These are phyloP conservation scores for Leishmania turanica DNA, from an alignment of 208 protist species.

Conservation along the genomic window DNA sequence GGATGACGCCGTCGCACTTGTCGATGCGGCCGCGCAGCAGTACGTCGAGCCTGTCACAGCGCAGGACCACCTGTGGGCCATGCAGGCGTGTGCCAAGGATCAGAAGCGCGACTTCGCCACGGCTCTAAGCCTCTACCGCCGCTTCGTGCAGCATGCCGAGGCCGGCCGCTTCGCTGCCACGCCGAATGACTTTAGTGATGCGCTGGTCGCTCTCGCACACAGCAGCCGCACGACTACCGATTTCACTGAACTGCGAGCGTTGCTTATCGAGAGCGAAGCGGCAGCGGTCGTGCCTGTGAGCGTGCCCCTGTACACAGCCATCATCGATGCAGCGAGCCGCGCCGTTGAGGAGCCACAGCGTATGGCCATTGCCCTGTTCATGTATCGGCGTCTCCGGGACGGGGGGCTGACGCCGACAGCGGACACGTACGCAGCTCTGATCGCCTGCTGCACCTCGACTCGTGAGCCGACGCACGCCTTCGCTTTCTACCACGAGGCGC, in stretches of 20 bases:
- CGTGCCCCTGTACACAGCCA: slow-evolving; percentile 73
- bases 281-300: slow-evolving; percentile 63
- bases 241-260: slow-evolving; percentile 59
- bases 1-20: slow-evolving; percentile 57
- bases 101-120: slow-evolving; percentile 59
- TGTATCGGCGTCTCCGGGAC: slow-evolving; percentile 84
- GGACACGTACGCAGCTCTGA: slow-evolving; percentile 81
- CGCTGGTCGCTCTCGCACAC: slow-evolving; percentile 57
- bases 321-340: slow-evolving; percentile 74
- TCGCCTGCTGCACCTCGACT: slow-evolving; percentile 67
- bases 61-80: slow-evolving; percentile 69
- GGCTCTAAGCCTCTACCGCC: slow-evolving; percentile 67
- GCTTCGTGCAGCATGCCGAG: slow-evolving; percentile 61
- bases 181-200: slow-evolving; percentile 34
- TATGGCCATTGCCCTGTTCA: slow-evolving; percentile 70
- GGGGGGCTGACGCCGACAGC: slow-evolving; percentile 41
- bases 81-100: slow-evolving; percentile 57
- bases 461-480: slow-evolving; percentile 81
- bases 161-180: slow-evolving; percentile 42
- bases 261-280: slow-evolving; percentile 60
- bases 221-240: slow-evolving; percentile 50
- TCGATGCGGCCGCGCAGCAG: slow-evolving; percentile 54
- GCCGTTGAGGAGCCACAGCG: slow-evolving; percentile 55
- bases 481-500: slow-evolving; percentile 87
- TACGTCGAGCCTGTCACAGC: slow-evolving; percentile 49